A percentile compares a stretch with the other conserved stretches of the same genome.
These are phyloP conservation scores for Malassezia dermatis DNA, from an alignment of 1,284 basidiomycete genomes.

Conservation along the genomic window DNA sequence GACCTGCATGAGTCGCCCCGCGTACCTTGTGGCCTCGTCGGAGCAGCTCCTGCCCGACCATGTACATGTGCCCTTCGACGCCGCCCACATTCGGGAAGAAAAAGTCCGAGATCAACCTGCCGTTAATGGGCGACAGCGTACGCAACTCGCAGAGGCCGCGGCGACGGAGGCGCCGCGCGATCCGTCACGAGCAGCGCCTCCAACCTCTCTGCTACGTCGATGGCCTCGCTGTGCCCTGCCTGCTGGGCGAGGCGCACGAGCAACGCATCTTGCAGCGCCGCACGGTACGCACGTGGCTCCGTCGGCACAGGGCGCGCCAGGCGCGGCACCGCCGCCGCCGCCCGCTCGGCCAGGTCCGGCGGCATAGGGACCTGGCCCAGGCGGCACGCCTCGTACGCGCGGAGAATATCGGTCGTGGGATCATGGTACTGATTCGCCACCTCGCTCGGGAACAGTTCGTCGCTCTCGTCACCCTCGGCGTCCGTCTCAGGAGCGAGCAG, in stretches of 20 bases:
- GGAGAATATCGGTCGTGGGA: conserved; percentile 19
- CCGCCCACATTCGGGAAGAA: conserved; percentile 90
- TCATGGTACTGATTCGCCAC: conserved; percentile 36
- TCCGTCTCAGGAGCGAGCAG: background rate
- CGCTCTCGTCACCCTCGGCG: background rate
- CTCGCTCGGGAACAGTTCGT: conserved; percentile 28
- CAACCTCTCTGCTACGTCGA: background rate
- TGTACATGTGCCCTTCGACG: conserved; percentile 89
- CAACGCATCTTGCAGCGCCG: background rate
- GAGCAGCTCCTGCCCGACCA: conserved; percentile 56
- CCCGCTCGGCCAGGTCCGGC: background rate
- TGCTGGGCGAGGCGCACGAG: background rate
- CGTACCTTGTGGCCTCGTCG: conserved; percentile 71
- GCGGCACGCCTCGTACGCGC: conserved; percentile 13
- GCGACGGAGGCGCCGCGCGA: background rate
- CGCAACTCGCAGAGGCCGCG: conserved; percentile 7
- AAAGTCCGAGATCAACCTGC: conserved; percentile 90
- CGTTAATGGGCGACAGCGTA: conserved; percentile 2
- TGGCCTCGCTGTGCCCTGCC: background rate
- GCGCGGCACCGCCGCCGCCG: background rate
- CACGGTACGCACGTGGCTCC: background rate
- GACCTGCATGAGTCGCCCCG: conserved; percentile 54
- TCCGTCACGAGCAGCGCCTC: background rate
- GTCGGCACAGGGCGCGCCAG: background rate
- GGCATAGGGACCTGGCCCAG: background rate